A percentile compares a stretch with the other conserved stretches of the same genome.
Conservation (phyloP, 345 rosid species). For the Angophora floribunda region DNA sequence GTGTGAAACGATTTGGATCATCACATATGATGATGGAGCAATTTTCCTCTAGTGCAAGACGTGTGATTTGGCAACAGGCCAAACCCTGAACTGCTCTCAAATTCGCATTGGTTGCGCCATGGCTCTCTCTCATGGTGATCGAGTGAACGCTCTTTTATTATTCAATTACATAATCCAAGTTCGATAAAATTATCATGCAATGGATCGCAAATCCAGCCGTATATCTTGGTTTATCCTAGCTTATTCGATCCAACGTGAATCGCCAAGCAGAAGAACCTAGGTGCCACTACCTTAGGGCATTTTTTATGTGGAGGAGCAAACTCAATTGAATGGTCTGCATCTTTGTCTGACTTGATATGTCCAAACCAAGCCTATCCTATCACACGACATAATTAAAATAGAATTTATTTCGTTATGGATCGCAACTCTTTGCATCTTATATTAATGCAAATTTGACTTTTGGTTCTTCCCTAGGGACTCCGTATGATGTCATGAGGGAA, state of each 20-base stretch:
- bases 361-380: too few relatives aligned
- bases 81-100: fast-evolving
- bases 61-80: neutral
- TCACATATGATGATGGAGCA: neutral
- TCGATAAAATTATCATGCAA: neutral
- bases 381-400: too few relatives aligned
- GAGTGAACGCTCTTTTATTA: neutral
- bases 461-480: neutral
- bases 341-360: too few relatives aligned
- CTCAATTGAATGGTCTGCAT: neutral
- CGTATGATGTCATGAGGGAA: neutral
- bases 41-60: neutral
- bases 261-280: neutral
- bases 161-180: neutral
- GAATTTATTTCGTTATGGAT: neutral
- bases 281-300: neutral
- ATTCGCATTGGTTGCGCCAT: neutral
- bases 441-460: neutral
- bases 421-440: neutral
- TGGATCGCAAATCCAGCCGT: neutral
- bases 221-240: neutral
- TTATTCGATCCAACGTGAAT: neutral
- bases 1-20: neutral
- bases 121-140: neutral
- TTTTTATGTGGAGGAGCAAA: neutral